phyloP scores from a whole-genome alignment of 352 stramenopile species.

The Phytophthora vignae region DNA sequence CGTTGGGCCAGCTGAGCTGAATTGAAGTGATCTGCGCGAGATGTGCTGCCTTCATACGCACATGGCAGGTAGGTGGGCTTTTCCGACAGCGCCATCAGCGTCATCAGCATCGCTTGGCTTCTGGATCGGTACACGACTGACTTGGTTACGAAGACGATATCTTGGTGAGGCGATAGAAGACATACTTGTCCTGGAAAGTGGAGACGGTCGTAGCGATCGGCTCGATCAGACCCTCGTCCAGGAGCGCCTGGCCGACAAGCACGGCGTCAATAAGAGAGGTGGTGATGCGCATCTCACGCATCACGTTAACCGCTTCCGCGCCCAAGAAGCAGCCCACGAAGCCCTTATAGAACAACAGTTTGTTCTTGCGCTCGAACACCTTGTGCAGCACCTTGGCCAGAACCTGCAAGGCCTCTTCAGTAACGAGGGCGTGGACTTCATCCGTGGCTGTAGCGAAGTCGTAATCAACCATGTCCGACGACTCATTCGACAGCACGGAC shows the following conservation, averaged over 20 bases:
- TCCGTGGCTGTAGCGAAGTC: constrained; percentile 79
- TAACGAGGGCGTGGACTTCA: constrained; percentile 83
- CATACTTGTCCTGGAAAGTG: constrained; percentile 89
- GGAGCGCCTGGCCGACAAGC: constrained; percentile 77
- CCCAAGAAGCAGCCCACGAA: constrained; percentile 84
- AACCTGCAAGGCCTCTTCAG: constrained; percentile 76
- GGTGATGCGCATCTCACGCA: constrained; percentile 79
- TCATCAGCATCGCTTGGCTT: constrained; percentile 14
- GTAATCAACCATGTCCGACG: constrained; percentile 64
- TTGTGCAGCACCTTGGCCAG: constrained; percentile 78
- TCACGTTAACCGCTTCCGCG: constrained; percentile 84
- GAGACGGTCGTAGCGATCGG: constrained; percentile 73
- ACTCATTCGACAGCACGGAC: constrained; percentile 76
- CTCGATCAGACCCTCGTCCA: constrained; percentile 85
- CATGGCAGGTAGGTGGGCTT: constrained; percentile 8
- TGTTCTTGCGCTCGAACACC: constrained; percentile 90
- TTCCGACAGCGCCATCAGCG: constrained; percentile 7
- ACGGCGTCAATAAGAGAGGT: constrained; percentile 80
- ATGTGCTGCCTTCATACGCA: constrained; percentile 34
- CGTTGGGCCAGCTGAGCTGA: constrained; percentile 2
- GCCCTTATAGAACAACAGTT: constrained; percentile 90
- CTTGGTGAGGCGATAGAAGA: constrained; percentile 83
- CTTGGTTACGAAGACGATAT: constrained; percentile 45
- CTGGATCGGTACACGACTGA: constrained; percentile 16
- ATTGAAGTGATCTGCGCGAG: constrained; percentile 10